Evolutionary conservation across 2,329 filamentous ascomycete species (phyloP).

Genomic region (Trichoderma aggressivum): DNA sequence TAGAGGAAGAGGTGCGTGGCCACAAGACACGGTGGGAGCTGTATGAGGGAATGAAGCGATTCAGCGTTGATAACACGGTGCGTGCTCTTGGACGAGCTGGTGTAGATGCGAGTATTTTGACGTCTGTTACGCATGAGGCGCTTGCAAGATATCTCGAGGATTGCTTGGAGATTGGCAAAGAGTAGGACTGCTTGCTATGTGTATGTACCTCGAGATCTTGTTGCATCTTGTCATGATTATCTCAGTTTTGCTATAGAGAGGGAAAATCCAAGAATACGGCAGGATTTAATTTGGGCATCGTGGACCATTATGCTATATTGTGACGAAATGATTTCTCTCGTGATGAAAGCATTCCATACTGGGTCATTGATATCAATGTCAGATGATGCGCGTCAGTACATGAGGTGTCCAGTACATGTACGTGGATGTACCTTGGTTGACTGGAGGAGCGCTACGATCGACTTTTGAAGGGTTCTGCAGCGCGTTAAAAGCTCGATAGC

Average conservation of each 20-base stretch:
- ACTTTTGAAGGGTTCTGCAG: not conserved
- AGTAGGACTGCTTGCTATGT: not conserved
- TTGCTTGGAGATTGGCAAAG: not conserved
- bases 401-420: no score
- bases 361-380: not conserved
- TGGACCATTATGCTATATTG: not conserved
- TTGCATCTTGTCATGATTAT: not conserved
- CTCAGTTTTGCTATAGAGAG: not conserved
- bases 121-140: not conserved
- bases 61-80: not conserved
- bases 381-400: not conserved
- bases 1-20: not conserved
- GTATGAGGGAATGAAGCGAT: not conserved
- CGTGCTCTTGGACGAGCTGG: not conserved
- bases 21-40: not conserved
- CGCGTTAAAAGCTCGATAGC: not conserved
- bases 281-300: not conserved
- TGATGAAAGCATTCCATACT: not conserved
- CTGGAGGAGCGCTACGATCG: not conserved
- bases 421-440: no score
- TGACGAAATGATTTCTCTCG: not conserved
- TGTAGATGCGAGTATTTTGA: not conserved
- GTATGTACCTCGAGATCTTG: no score
- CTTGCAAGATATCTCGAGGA: not conserved
- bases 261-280: not conserved